Conservation (phyloP, 805 yeast species). For the Ogataea populi-albae region DNA sequence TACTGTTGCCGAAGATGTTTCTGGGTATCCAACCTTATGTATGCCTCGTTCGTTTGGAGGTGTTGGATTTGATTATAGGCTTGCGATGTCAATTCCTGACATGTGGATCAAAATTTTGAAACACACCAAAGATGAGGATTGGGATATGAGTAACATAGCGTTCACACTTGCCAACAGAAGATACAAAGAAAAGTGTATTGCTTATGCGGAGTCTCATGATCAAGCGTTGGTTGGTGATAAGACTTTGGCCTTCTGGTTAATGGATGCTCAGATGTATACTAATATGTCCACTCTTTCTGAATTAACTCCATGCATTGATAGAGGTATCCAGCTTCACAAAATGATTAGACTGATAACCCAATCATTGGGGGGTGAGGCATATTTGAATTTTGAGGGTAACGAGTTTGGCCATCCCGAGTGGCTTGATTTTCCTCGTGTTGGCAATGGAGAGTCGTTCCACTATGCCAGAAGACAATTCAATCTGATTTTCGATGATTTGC, state of each 20-base stretch:
- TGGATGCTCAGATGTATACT: constrained; percentile 98
- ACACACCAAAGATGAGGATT: constrained; percentile 79
- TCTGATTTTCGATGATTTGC: constrained; percentile 70
- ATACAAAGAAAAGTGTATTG: constrained; percentile 81
- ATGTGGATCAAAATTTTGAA: constrained; percentile 97
- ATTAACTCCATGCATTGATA: constrained; percentile 73
- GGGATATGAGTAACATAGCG: constrained; percentile 83
- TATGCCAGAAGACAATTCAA: constrained; percentile 96
- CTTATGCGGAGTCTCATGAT: constrained; percentile 94
- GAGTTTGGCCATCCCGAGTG: constrained; percentile 99
- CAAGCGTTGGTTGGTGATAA: constrained; percentile 98
- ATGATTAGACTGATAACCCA: constrained; percentile 85
- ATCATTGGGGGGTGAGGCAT: constrained; percentile 95
- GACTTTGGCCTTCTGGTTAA: constrained; percentile 94
- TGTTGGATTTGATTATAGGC: constrained; percentile 87
- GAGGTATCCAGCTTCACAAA: constrained; percentile 90
- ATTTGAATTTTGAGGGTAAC: constrained; percentile 93
- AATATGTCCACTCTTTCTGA: constrained; percentile 80
- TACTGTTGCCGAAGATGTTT: constrained; percentile 93
- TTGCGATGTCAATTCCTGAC: constrained; percentile 97
- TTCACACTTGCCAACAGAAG: constrained; percentile 86
- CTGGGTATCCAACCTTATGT: constrained; percentile 96
- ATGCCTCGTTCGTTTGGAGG: constrained; percentile 75
- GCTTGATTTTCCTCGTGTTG: constrained; percentile 94
- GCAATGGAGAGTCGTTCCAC: constrained; percentile 84